These are phyloP conservation scores for Hypoxylon sp. DNA, from an alignment of 2,329 filamentous ascomycete genomes.

Conservation along the genomic window DNA sequence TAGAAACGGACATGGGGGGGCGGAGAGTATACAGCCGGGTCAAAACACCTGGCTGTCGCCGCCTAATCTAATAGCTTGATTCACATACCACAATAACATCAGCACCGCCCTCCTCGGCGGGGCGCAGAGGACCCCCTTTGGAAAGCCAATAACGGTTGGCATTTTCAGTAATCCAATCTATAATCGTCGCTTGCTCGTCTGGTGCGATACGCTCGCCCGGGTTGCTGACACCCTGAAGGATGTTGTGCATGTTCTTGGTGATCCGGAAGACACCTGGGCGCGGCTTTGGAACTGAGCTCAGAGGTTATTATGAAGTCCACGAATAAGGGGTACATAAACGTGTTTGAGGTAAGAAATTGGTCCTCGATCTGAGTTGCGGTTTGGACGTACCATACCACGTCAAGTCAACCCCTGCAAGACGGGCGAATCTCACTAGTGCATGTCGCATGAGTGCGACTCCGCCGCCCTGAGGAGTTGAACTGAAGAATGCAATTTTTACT, in stretches of 20 bases:
- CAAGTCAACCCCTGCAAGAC: conserved; percentile 76
- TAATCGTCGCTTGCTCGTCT: conserved; percentile 74
- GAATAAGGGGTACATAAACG: not conserved
- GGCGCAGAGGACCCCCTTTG: conserved; percentile 75
- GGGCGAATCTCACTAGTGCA: conserved; percentile 79
- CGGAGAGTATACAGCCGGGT: not conserved
- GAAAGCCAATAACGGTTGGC: conserved; percentile 81
- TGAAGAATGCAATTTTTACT: conserved; percentile 83
- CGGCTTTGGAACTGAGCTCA: conserved; percentile 77
- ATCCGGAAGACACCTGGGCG: conserved; percentile 84
- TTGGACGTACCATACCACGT: conserved; percentile 75
- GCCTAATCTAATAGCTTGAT: not conserved
- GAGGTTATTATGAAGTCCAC: conserved; percentile 30
- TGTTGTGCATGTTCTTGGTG: conserved; percentile 91
- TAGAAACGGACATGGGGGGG: not conserved
- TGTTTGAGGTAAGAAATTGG: not conserved
- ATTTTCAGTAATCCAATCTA: conserved; percentile 81
- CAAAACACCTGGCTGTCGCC: not conserved
- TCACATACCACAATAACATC: conserved; percentile 76
- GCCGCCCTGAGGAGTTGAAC: conserved; percentile 84
- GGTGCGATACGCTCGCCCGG: conserved; percentile 74
- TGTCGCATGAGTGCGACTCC: conserved; percentile 88
- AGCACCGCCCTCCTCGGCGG: conserved; percentile 78
- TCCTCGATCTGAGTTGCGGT: not conserved
- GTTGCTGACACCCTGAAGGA: conserved; percentile 82